Evolutionary conservation across 192 early-diverging fungal species (phyloP), one percentile per base, ranked within the genome.

Genomic region (Backusella tarrabulga): DNA sequence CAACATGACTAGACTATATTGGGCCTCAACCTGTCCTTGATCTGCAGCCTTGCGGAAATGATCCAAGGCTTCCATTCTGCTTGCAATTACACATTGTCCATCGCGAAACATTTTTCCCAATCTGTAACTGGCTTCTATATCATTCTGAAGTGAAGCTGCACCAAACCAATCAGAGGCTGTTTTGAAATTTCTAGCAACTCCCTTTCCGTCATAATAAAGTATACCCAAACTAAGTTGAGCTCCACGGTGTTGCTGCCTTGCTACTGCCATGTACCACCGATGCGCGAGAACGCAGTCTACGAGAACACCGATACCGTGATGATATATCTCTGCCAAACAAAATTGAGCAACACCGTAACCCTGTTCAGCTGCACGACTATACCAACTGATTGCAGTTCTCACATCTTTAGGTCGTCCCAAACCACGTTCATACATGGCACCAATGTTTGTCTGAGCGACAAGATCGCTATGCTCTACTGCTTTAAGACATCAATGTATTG

Each of bases 121-220:
- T 40, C 26, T 23, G 66, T 34, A 34, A 52, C 34, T n/a, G 19
- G 83, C 73, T 8, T 67, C 68, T 0, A 79, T 15, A 29, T 82
- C 23, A 35, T 68, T 83, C 36, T 80, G 79, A n/a, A 23, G 12
- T 14, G 83, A 80, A 4, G 83, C 83, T 67, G 68, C 80, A 14
- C 23, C 2, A 34, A 78, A 84, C 73, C 82, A 83, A 2, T 83
- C 32, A 29, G 79, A 35, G 17, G 82, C 83, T n/a, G 67, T 71
- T 5, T 32, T 21, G 68, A 74, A 80, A 52, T 73, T 34, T 67
- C 29, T 67, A 11, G 11, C 3, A 11, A 79, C 72, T 9, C 74
- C 84, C 9, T 67, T 54, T 41, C 83, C 83, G 4, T 84, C 41
- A 34, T 34, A 46, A 46, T 79, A 85, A 21, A 54, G 35, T 8